Evolutionary conservation across 768 basidiomycete genomes (phyloP).

Genomic region (Mycena vitilis): DNA sequence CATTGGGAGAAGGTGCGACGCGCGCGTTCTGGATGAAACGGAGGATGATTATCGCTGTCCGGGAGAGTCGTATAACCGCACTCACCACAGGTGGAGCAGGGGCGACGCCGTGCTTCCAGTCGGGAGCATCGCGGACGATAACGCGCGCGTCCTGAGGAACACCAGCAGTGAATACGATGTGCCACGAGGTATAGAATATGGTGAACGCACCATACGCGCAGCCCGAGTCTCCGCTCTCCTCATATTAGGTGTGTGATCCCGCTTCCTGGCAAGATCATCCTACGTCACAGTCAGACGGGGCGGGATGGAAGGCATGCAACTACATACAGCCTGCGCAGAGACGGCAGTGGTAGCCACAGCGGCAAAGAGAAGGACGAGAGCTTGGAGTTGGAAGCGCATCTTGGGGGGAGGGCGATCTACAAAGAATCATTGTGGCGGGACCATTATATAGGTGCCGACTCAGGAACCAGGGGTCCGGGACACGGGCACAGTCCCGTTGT

Average conservation of each 20-base stretch:
- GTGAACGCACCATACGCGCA: slow-evolving; percentile 14
- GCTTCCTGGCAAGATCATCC: slow-evolving; percentile 10
- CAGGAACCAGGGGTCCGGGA: slow-evolving; percentile 27
- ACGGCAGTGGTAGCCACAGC: slow-evolving; percentile 21
- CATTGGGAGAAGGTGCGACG: too few species aligned
- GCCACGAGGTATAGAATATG: background rate
- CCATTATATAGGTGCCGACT: slow-evolving; percentile 12
- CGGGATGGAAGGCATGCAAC: background rate
- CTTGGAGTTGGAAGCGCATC: slow-evolving; percentile 42
- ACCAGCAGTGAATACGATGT: background rate
- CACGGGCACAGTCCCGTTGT: background rate
- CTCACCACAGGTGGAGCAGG: too few species aligned
- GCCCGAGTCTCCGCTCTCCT: slow-evolving; percentile 24
- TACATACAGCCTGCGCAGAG: background rate
- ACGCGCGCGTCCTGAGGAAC: slow-evolving; percentile 13
- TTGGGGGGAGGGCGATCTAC: slow-evolving; percentile 28
- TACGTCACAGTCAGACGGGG: background rate
- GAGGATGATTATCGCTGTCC: too few species aligned
- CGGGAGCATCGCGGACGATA: background rate
- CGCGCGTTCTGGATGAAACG: too few species aligned
- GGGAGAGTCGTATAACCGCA: too few species aligned
- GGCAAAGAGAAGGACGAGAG: slow-evolving; percentile 39
- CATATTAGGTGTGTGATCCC: slow-evolving; percentile 3
- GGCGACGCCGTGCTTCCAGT: too few species aligned
- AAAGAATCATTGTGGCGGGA: background rate